These are phyloP conservation scores for Fusarium compactum DNA, from an alignment of 2,329 filamentous ascomycete genomes.

Conservation along the genomic window DNA sequence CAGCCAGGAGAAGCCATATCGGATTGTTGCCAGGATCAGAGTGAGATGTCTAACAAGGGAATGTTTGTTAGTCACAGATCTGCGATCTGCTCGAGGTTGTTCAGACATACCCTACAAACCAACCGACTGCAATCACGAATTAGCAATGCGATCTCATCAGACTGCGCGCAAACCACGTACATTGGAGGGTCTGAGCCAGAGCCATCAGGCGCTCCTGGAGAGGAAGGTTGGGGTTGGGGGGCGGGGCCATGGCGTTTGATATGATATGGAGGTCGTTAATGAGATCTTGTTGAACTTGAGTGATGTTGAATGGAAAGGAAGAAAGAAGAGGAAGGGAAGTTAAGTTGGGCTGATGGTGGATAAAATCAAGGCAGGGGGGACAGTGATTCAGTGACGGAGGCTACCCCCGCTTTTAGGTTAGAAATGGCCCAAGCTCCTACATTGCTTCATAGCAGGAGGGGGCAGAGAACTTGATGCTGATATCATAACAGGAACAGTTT, in stretches of 20 bases:
- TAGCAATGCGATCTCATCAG: slow-evolving; percentile 37
- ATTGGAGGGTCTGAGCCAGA: slow-evolving; percentile 92
- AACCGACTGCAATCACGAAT: slow-evolving; percentile 69
- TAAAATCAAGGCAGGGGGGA: slow-evolving; percentile 37
- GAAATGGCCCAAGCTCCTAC: slow-evolving; percentile 31
- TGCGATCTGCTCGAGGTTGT: slow-evolving; percentile 1
- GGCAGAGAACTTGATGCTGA: background rate
- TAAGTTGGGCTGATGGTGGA: slow-evolving; percentile 24
- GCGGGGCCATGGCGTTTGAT: slow-evolving; percentile 71
- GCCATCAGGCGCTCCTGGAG: slow-evolving; percentile 79
- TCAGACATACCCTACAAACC: slow-evolving; percentile 81
- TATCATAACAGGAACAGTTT: slow-evolving; percentile 2
- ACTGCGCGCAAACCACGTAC: slow-evolving; percentile 64
- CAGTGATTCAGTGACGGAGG: slow-evolving; percentile 40
- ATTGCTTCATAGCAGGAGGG: background rate
- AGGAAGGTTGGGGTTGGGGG: slow-evolving; percentile 76
- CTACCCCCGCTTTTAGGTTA: slow-evolving; percentile 33
- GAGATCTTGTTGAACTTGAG: background rate
- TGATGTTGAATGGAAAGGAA: slow-evolving; percentile 33
- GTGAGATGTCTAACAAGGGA: slow-evolving; percentile 76
- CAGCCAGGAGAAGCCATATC: slow-evolving; percentile 87
- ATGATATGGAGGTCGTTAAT: slow-evolving; percentile 8
- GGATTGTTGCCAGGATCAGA: slow-evolving; percentile 83
- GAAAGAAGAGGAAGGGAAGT: slow-evolving; percentile 28
- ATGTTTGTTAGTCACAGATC: slow-evolving; percentile 32